phyloP scores from a whole-genome alignment of 2,329 filamentous ascomycete genomes.

The Boeremia exigua region DNA sequence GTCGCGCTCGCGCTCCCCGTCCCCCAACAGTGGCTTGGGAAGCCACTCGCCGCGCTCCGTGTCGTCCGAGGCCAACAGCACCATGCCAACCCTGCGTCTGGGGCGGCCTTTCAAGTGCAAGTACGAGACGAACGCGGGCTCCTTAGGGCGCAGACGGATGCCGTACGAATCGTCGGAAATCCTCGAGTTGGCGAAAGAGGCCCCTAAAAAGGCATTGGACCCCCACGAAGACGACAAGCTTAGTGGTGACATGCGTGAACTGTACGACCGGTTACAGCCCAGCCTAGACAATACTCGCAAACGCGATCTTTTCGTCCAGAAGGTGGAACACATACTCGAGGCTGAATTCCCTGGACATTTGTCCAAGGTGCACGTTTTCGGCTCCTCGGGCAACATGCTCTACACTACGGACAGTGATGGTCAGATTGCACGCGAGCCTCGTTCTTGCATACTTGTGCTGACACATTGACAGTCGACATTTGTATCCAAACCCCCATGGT shows the following conservation, averaged over 20 bases:
- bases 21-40: conserved; percentile 72
- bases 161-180: conserved; percentile 90
- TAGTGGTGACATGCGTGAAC: conserved; percentile 79
- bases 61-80: conserved; percentile 84
- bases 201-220: conserved; percentile 63
- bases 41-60: conserved; percentile 89
- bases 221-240: conserved; percentile 59
- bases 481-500: conserved; percentile 94
- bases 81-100: conserved; percentile 70
- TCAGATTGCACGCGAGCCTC: conserved; percentile 52
- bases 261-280: conserved; percentile 86
- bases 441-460: conserved; percentile 19
- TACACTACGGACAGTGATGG: conserved; percentile 97
- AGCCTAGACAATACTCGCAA: conserved; percentile 79
- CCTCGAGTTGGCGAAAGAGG: conserved; percentile 71
- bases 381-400: conserved; percentile 94
- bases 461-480: conserved; percentile 77
- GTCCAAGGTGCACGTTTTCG: conserved; percentile 92
- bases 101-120: conserved; percentile 71
- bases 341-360: conserved; percentile 89
- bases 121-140: conserved; percentile 83
- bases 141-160: conserved; percentile 80
- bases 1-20: conserved; percentile 77
- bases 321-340: conserved; percentile 87
- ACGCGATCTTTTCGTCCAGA: conserved; percentile 77